Evolutionary conservation across 2,329 filamentous ascomycete genomes (phyloP), one percentile per base, ranked within the genome.

Genomic region (Chrysosporium keratinophilum): DNA sequence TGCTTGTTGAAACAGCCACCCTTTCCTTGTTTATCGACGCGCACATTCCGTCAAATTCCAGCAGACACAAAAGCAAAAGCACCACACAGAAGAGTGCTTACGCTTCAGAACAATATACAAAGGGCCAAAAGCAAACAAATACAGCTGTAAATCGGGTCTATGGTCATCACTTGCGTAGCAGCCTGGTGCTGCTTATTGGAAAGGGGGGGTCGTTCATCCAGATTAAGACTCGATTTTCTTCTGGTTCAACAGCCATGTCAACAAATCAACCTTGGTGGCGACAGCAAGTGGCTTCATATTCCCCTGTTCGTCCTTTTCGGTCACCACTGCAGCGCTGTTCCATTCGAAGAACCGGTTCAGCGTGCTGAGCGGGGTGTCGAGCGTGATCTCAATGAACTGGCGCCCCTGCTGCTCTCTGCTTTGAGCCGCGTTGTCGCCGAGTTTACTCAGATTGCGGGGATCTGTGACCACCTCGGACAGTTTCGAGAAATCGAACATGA

Each of bases 401-500:
- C 83, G 78, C 11, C 68, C 69, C 2, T 71, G 61, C 23, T 61
- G 61, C 20, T 57, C 57, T 17, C 50, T 44, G 12, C 34, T 9
- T n/a, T 39, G 43, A 41, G 44, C 51, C 17, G 55, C 39, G 23
- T 60, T 54, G 19, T 39, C 5, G 34, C 35, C 52, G 11, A 46
- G 44, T 23, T 52, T 52, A 35, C 40, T 46, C 17, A 86, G 74
- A 63, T 85, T 79, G 57, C 84, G 81, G 31, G 88, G 83, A 64
- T 97, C 88, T n/a, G 88, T 95, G 54, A 95, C 83, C 6, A 95
- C 84, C 73, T 97, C 90, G 61, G 87, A 82, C 54, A 96, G 79
- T 62, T 84, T 86, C 55, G 82, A 79, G 73, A 98, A 98, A 70
- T 96, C 85, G 66, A 98, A 98, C 93, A 98, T 98, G 71, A 95